Base-by-base conservation (phyloP, 257 asterid species). In the Eucommia ulmoides region DNA sequence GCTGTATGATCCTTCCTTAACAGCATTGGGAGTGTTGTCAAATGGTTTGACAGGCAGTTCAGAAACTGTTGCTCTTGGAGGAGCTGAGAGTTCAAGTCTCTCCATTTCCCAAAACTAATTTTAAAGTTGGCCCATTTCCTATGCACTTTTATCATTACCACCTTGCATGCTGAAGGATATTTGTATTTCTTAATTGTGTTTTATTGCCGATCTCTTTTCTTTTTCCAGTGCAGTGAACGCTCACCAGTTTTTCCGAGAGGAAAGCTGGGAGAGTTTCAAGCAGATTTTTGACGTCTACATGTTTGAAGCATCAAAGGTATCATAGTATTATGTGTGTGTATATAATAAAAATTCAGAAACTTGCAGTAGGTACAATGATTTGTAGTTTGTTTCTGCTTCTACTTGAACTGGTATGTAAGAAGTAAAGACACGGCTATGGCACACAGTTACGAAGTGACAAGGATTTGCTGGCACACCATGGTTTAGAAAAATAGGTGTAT, bases 21-120 rank as follows among this genome's bases (percentile, higher is more conserved):
- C 54, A 55, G 74, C 59, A 56, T 51, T 81, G 99, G 99, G 94
- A 79, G 95, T 91, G 99, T 83, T 86, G 98, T 91, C 95, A 86
- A 94, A 91, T 63, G 96, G 94, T 74, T 79, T 91, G 96, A 91
- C 99, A 77, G 84, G 73, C 99, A 83, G 99, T 86, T 78, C 65
- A 55, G 67, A 71, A 58, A 79, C 98, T 91, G 96, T 91, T 81
- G 96, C 96, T 89, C 95, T 76, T 67, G 19, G 71, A 62, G 81
- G 95, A 89, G 97, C 93, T 86, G 97, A 91, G 99, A 91, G 96
- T 91, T 91, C 99, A 76, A 91, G 89, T 83, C 96, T 91, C 99
- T 91, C 99, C 99, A 91, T 87, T 71, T 91, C 99, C 97, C 99
- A 60, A 60, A 65, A 59, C 71, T 63, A 53, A 59, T 33, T 55